These are phyloP conservation scores for Pestalotiopsis fici DNA, from an alignment of 2,329 filamentous ascomycete genomes.

Conservation along the genomic window DNA sequence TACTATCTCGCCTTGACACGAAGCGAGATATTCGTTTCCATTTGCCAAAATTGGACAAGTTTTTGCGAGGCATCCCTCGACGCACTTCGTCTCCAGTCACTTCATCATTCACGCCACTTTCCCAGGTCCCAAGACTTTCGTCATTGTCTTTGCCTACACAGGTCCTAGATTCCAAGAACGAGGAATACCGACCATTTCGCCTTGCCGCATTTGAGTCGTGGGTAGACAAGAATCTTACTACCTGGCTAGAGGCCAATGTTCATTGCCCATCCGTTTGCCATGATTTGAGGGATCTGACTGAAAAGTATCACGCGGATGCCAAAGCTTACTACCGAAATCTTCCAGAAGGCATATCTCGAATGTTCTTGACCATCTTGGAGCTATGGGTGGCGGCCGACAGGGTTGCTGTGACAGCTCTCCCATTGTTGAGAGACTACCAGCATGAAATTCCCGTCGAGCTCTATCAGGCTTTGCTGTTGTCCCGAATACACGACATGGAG, in stretches of 20 bases:
- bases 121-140: background rate
- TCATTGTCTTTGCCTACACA: background rate
- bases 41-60: background rate
- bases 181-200: background rate
- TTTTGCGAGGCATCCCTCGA: background rate
- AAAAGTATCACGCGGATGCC: background rate
- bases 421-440: background rate
- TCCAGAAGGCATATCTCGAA: slow-evolving; percentile 3
- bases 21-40: background rate
- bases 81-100: background rate
- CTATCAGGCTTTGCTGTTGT: slow-evolving; percentile 1
- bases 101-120: background rate
- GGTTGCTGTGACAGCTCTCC: background rate
- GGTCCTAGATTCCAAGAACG: background rate
- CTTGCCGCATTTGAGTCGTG: background rate
- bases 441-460: slow-evolving; percentile 2
- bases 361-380: slow-evolving; percentile 7
- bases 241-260: background rate
- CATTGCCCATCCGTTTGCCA: background rate
- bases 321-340: background rate
- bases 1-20: background rate
- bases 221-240: background rate
- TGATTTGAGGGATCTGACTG: background rate
- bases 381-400: slow-evolving; percentile 1
- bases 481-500: background rate